Base-by-base conservation (phyloP, 768 basidiomycete species). In the Amylocystis lapponica region DNA sequence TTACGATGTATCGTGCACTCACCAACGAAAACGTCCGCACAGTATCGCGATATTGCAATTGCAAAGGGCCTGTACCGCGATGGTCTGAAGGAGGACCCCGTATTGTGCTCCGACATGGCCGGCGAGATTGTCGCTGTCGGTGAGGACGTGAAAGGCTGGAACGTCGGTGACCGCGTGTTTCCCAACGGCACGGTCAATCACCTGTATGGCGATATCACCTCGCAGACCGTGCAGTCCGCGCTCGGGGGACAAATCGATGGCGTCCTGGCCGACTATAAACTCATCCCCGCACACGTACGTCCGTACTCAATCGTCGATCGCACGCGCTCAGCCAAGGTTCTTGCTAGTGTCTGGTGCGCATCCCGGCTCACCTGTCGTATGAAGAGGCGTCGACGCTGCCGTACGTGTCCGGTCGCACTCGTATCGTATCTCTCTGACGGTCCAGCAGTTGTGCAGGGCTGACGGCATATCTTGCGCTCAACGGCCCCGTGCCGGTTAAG, bases 321-420 rank as follows among this genome's bases (percentile, higher is more conserved):
- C n/a, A n/a, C n/a, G 74, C 33, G 79, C n/a, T n/a, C n/a, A n/a
- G n/a, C n/a, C n/a, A n/a, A n/a, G n/a, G n/a, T 41, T 37, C 11
- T 37, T 10, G 56, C 73, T 46, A 54, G 23, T 46, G 69, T 0
- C 61, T 83, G 27, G 69, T 82, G 26, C 48, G 54, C 31, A 64
- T 81, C 47, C 78, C 83, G 0, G 59, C 70, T 14, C 73, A 81
- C 55, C 67, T 84, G n/a, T 72, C 70, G 2, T 81, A 75, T 49
- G 75, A 78, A 47, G 77, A 86, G 55, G 83, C 74, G 0, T 76
- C 82, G 1, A 80, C 80, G 19, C 63, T 85, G 4, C 76, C 80
- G 66, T 81, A 53, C 25, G 70, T 59, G 11, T 23, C 23, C 6
- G 20, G 14, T 14, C n/a, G n/a, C n/a, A n/a, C 3, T 11, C 22